phyloP scores from a whole-genome alignment of 257 asterid genomes.

The Verbascum thapsus region DNA sequence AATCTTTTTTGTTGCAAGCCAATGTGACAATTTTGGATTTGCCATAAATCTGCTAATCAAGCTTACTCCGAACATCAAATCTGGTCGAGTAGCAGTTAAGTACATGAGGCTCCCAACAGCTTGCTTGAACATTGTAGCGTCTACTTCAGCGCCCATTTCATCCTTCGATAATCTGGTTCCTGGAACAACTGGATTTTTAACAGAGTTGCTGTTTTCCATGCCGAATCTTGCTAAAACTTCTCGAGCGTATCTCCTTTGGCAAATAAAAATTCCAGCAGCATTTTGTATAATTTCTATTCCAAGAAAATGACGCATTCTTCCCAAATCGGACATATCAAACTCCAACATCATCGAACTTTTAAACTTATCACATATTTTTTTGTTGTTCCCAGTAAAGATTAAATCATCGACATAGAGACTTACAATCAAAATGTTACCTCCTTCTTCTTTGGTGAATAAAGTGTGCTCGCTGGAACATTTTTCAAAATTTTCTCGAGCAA shows the following conservation, averaged over 20 bases:
- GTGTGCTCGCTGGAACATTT: constrained; percentile 21
- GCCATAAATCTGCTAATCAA: constrained; percentile 16
- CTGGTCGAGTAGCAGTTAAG: constrained; percentile 4
- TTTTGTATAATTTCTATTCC: constrained; percentile 8
- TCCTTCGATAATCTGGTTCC: neutral
- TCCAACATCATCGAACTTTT: no score
- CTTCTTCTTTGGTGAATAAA: constrained; percentile 16
- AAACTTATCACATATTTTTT: constrained; percentile 1
- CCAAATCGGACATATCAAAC: neutral
- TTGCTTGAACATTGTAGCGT: neutral
- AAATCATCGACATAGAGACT: constrained; percentile 22
- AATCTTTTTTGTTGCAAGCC: no score
- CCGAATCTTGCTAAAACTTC: neutral
- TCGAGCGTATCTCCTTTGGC: constrained; percentile 3
- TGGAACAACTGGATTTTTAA: constrained; percentile 8
- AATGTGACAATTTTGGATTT: neutral
- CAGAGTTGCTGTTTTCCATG: constrained; percentile 3
- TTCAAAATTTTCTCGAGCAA: constrained; percentile 20
- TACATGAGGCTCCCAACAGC: constrained; percentile 15
- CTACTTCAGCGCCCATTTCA: neutral
- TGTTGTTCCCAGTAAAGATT: constrained; percentile 16
- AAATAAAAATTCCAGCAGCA: constrained; percentile 5
- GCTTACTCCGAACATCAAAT: no score
- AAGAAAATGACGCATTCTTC: neutral
- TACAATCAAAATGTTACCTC: constrained; percentile 16